A percentile compares a stretch with the other conserved stretches of the same genome.
These are phyloP conservation scores for Trypanosomatidae sp. DNA, from an alignment of 208 protist genomes.

Conservation along the genomic window DNA sequence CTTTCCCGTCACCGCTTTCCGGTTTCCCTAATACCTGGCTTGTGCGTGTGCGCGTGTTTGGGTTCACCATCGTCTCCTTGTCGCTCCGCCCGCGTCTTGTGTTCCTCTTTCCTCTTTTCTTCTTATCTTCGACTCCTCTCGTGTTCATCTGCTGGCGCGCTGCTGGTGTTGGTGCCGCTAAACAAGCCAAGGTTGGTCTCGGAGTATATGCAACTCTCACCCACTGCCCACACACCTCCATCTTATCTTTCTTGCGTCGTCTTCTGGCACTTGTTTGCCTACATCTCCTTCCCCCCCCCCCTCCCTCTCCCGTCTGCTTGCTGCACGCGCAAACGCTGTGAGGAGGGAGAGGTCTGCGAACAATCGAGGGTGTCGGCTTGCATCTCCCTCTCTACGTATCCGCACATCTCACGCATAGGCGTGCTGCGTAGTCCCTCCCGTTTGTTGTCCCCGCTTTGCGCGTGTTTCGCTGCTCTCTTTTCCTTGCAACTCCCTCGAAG, in stretches of 20 bases:
- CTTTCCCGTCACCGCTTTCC: not conserved
- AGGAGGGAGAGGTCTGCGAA: not conserved
- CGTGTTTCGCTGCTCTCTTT: not conserved
- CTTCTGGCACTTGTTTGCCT: not conserved
- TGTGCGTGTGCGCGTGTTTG: not conserved
- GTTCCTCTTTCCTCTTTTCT: not conserved
- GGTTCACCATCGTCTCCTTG: not conserved
- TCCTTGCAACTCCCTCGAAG: not conserved
- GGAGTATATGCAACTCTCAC: not conserved
- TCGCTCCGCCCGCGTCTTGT: not conserved
- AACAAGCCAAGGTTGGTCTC: not conserved
- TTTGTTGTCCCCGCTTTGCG: not conserved
- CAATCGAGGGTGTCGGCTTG: not conserved
- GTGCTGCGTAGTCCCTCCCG: not conserved
- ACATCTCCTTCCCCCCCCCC: not conserved
- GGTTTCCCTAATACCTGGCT: not conserved
- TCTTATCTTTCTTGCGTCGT: not conserved
- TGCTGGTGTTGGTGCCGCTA: not conserved
- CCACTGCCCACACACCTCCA: not conserved
- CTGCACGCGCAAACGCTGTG: not conserved
- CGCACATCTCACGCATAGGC: not conserved
- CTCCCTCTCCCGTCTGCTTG: not conserved
- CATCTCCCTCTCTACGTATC: not conserved
- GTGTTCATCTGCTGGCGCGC: not conserved
- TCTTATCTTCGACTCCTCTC: not conserved